Evolutionary conservation across 1,139 yeast species (phyloP).

Genomic region (Nakaseomyces bracarensis): DNA sequence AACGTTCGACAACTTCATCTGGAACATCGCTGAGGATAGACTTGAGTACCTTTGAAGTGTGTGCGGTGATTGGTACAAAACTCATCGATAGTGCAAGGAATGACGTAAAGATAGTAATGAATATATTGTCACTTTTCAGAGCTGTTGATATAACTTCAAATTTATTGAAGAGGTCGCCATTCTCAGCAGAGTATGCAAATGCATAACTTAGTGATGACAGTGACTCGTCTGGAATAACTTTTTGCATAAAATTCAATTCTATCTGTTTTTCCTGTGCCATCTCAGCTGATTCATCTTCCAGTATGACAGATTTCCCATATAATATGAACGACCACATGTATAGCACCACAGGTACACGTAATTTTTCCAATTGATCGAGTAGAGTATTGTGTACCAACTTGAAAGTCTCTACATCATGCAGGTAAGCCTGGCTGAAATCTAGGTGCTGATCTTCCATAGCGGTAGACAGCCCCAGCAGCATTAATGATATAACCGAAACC

Average conservation of each 20-base stretch:
- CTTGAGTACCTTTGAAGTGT: conserved; percentile 45
- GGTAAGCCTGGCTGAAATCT: neutral
- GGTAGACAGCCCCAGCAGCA: neutral
- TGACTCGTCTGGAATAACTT: conserved; percentile 6
- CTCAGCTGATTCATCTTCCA: conserved; percentile 36
- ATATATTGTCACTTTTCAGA: conserved; percentile 38
- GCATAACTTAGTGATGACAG: neutral
- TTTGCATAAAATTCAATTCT: conserved; percentile 24
- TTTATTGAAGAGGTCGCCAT: neutral
- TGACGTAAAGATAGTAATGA: conserved; percentile 51
- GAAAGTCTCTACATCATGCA: conserved; percentile 3
- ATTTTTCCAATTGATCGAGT: conserved; percentile 26
- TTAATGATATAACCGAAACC: neutral
- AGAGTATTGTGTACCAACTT: neutral
- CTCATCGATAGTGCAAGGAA: conserved; percentile 56
- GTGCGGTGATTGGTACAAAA: conserved; percentile 50
- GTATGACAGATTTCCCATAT: conserved; percentile 45
- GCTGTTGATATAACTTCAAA: conserved; percentile 1
- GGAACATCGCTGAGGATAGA: conserved; percentile 49
- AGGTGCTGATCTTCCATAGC: neutral
- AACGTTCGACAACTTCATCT: conserved; percentile 44
- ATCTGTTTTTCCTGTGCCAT: conserved; percentile 7
- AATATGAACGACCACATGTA: conserved; percentile 68
- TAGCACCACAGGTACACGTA: conserved; percentile 2
- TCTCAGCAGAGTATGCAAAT: conserved; percentile 2